A percentile compares a stretch with the other conserved stretches of the same genome.
Evolutionary conservation across 75 land plant species (phyloP).

Genomic region (Pinus taeda): DNA sequence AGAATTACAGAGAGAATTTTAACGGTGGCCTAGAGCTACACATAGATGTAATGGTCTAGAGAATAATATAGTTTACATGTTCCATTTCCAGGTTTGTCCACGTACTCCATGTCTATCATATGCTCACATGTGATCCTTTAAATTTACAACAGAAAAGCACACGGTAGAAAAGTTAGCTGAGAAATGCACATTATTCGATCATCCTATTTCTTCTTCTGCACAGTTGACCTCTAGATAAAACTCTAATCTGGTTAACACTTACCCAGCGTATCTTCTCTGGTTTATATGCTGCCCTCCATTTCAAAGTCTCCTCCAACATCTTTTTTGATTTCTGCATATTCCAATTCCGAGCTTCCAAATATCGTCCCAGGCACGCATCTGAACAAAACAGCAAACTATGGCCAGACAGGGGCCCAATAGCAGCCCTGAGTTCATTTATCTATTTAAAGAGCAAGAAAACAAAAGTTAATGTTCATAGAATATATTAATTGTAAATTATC

Average conservation of each 20-base stretch:
- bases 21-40: no score
- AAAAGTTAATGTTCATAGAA: not conserved
- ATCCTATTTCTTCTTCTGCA: no score
- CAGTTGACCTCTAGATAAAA: no score
- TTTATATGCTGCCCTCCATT: slow-evolving; percentile 79
- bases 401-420: slow-evolving; percentile 63
- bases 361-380: slow-evolving; percentile 74
- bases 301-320: slow-evolving; percentile 80
- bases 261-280: slow-evolving; percentile 98
- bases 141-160: no score
- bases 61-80: no score
- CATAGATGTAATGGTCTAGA: no score
- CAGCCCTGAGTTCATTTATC: slow-evolving; percentile 65
- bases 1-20: no score
- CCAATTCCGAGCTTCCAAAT: slow-evolving; percentile 88
- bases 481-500: not conserved
- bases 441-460: slow-evolving; percentile 10
- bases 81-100: no score
- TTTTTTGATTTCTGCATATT: slow-evolving; percentile 73
- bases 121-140: no score
- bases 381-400: slow-evolving; percentile 49
- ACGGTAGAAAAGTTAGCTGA: no score
- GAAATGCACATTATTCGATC: no score
- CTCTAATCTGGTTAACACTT: not conserved
- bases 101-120: no score